Conservation (phyloP, 768 basidiomycete genomes). For the Suillus subaureus region DNA sequence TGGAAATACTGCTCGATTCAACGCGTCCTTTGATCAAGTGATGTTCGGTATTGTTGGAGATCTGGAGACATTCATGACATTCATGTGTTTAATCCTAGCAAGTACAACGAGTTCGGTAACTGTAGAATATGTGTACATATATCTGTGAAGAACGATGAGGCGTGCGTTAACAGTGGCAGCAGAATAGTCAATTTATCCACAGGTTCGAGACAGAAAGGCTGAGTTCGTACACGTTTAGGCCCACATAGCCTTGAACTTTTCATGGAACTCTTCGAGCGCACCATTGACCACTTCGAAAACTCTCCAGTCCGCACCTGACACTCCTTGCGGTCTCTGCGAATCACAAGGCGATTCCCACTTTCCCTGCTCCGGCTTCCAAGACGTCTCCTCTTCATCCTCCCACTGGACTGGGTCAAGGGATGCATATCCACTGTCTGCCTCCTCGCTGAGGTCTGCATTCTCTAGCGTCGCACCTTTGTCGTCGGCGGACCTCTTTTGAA, state of each 20-base stretch:
- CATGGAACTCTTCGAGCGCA: constrained; percentile 51
- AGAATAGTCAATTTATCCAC: background rate
- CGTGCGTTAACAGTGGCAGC: background rate
- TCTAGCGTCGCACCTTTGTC: constrained; percentile 16
- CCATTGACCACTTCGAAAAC: constrained; percentile 53
- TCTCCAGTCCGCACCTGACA: constrained; percentile 52
- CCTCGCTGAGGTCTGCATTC: constrained; percentile 22
- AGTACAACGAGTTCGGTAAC: background rate
- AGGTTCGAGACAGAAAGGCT: background rate
- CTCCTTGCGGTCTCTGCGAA: constrained; percentile 35
- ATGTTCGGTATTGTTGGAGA: constrained; percentile 43
- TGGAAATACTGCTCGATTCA: constrained; percentile 35
- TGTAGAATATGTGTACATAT: background rate
- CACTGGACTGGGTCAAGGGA: constrained; percentile 31
- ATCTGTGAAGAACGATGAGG: background rate
- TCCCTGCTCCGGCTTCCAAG: constrained; percentile 5
- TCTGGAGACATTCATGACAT: no score
- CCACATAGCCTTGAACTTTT: constrained; percentile 68
- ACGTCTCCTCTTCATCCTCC: constrained; percentile 16
- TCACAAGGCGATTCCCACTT: background rate
- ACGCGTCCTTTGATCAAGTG: constrained; percentile 38
- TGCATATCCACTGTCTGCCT: constrained; percentile 38
- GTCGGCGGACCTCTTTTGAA: constrained; percentile 30
- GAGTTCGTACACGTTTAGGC: constrained; percentile 33
- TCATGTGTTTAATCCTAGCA: no score